Percentiles rank a stretch among this genome's conserved stretches.
phyloP scores from a whole-genome alignment of 176 grass and related monocot species.

The Juncus inflexus region DNA sequence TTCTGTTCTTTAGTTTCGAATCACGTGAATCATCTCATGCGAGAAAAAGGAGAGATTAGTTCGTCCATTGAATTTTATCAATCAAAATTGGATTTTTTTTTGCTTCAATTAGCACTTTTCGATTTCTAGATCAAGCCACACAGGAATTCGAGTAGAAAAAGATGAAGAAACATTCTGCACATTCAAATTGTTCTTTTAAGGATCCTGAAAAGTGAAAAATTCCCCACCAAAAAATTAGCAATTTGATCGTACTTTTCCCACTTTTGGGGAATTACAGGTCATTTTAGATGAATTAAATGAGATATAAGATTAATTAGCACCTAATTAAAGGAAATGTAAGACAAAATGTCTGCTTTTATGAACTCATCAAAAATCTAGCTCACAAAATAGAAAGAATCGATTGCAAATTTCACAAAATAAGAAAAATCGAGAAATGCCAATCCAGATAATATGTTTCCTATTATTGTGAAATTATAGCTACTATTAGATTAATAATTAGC shows the following conservation, averaged over 20 bases:
- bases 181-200: slow-evolving; percentile 22
- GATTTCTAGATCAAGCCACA: slow-evolving; percentile 25
- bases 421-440: no score
- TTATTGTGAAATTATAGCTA: no score
- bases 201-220: slow-evolving; percentile 8
- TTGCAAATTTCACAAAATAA: no score
- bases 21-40: no score
- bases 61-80: slow-evolving; percentile 14
- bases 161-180: slow-evolving; percentile 24
- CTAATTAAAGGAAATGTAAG: background rate
- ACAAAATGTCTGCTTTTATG: background rate
- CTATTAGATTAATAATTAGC: no score
- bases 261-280: background rate
- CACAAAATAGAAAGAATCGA: background rate
- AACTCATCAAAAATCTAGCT: background rate
- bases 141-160: slow-evolving; percentile 23
- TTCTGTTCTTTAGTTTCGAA: no score
- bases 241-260: background rate
- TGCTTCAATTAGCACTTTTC: background rate
- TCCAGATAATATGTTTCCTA: no score
- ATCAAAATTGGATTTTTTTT: background rate
- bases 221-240: background rate
- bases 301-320: background rate
- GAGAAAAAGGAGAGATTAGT: slow-evolving; percentile 16
- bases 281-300: background rate